A percentile compares a stretch with the other conserved stretches of the same genome.
Conservation (phyloP, 2,329 filamentous ascomycete species). For the Cladosporium cucumerinum region DNA sequence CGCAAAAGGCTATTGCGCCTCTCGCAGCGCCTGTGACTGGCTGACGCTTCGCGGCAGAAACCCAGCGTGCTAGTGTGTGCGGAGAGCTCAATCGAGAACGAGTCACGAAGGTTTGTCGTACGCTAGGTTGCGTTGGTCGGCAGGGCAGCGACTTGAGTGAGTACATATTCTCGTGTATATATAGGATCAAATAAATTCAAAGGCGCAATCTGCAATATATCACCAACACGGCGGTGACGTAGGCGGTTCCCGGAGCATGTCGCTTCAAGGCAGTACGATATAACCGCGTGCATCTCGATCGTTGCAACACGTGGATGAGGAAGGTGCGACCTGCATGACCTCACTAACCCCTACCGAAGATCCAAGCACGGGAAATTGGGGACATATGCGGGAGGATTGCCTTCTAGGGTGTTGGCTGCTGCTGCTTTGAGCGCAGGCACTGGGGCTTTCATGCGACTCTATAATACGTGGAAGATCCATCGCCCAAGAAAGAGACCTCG, state of each 20-base stretch:
- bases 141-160: not conserved
- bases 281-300: not conserved
- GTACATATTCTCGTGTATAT: not conserved
- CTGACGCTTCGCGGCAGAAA: slow-evolving; percentile 2
- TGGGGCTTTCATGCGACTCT: not conserved
- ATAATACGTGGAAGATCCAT: not conserved
- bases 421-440: not conserved
- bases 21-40: slow-evolving; percentile 13
- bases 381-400: not conserved
- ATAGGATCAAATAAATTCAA: not conserved
- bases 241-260: not conserved
- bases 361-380: not conserved
- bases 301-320: not conserved
- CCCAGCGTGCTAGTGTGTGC: not conserved
- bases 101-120: not conserved
- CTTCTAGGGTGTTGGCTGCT: not conserved
- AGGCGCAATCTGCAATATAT: not conserved
- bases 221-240: not conserved
- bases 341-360: not conserved
- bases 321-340: slow-evolving; percentile 2
- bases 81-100: not conserved
- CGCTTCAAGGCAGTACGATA: not conserved
- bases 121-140: not conserved
- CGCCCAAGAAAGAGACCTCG: not conserved
- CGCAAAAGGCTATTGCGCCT: slow-evolving; percentile 2